Base-by-base conservation (phyloP, 2,329 filamentous ascomycete genomes). In the Myrmaecium sp. region DNA sequence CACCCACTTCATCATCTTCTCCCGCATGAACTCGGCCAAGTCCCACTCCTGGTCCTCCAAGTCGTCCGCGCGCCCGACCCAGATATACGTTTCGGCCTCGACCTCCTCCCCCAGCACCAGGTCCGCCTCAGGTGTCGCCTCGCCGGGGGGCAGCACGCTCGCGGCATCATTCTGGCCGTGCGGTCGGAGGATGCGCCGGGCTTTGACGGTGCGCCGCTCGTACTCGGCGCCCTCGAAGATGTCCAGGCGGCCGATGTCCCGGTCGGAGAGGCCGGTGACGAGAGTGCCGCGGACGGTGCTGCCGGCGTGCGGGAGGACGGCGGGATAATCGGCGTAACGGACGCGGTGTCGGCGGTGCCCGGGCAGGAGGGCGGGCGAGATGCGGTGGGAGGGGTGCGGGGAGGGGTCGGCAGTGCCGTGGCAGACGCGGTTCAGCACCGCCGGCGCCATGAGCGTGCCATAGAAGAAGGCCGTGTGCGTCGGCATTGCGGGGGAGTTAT, bases 1-100 rank as follows among this genome's bases (percentile, higher is more conserved):
- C 32, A 63, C 57, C 71, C 71, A 75, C 37, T 57, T 55, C 25
- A 49, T 43, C 62, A 77, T 57, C 57, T 83, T 92, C 34, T 89
- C 74, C 40, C 62, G 60, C 33, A 75, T 69, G 46, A 94, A 95
- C 35, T 78, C 70, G 25, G 74, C 71, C 54, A 83, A 89, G 47
- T 92, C 80, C 86, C 86, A 95, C 49, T 93, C 83, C 13, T 57
- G 52, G 17, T 66, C 58, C 49, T 92, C 81, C 11, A 95, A 54
- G 0, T 52, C 30, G 6, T 55, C 33, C 23, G 41, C 33, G 23
- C 50, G 39, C 10, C 59, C 49, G 34, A 59, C 47, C 46, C 64
- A 67, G 5, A 80, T 63, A 26, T 62, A 63, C 14, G 38, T 59
- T 40, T 53, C 62, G 30, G 45, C 55, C 30, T 54, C 47, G 1